Evolutionary conservation across 208 protist species (phyloP), one percentile per base, ranked within the genome.

Genomic region (Lotmaria passim): DNA sequence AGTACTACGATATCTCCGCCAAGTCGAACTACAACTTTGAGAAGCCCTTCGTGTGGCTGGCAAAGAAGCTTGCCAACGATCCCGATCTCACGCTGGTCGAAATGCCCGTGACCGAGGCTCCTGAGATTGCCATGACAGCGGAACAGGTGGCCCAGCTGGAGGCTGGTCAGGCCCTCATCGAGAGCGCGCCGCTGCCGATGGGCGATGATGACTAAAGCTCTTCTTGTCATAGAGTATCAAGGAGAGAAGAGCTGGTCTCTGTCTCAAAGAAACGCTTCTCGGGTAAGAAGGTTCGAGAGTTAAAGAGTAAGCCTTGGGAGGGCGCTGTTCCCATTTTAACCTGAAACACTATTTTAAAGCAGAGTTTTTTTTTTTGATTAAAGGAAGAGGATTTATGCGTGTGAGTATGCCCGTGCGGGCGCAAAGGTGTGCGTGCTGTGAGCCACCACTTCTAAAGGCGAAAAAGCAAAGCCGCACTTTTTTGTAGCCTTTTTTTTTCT

Each of bases 21-120:
- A 99, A 99, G 89, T 98, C 96, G 39, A 99, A 99, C 93, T 99
- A 99, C 95, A 99, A 99, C 87, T 99, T 99, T 80, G 99, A 99
- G 91, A 99, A 99, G 93, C 99, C 99, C 31, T 99, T 99, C 87
- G 87, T 99, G 26, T 99, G 95, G 94, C 93, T 99, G 19, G 96
- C 97, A 38, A 97, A 98, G 81, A 98, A 98, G 78, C 90, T 99
- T 26, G 86, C 87, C 60, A 98, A 98, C 82, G 94, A 99, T 81
- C 78, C 82, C 60, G 93, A 99, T 43, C 92, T 99, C 38, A 64
- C 83, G 41, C 97, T 99, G 61, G 91, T 95, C 66, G 94, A 98
- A 86, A 86, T 92, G 21, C 92, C 91, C 51, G 79, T 94, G 59
- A 83, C 94, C 36, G 89, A 94, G 52, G 74, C 79, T 12, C 79